Evolutionary conservation across 202 grass and related monocot genomes (phyloP).

Genomic region (Setaria viridis): DNA sequence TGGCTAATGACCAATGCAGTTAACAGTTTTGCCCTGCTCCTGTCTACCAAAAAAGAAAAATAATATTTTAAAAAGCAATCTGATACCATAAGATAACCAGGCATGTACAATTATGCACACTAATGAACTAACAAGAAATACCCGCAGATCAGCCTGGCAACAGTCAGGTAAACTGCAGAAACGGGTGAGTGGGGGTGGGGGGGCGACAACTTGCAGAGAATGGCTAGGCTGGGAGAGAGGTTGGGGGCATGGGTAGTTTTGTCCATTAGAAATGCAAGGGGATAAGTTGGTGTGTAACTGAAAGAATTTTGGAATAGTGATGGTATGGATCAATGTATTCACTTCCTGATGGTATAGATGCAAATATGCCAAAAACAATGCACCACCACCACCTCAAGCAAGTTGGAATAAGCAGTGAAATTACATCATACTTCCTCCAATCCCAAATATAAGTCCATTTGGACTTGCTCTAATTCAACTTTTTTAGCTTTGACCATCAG

Average conservation of each 20-base stretch:
- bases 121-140: not conserved
- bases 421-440: not conserved
- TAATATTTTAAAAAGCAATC: not conserved
- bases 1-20: not conserved
- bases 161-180: not conserved
- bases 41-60: not conserved
- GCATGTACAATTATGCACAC: not conserved
- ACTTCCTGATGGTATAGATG: not conserved
- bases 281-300: not conserved
- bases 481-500: not conserved
- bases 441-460: not conserved
- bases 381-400: not conserved
- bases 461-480: not conserved
- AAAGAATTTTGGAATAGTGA: not conserved
- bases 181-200: not conserved
- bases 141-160: not conserved
- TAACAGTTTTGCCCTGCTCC: not conserved
- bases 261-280: not conserved
- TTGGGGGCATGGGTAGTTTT: not conserved
- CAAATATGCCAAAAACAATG: not conserved
- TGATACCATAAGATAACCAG: not conserved
- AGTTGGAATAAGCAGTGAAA: not conserved
- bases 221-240: too few species aligned
- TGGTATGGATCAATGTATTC: not conserved
- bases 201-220: not conserved